phyloP scores from a whole-genome alignment of 2,329 filamentous ascomycete species.

The Calcarisporium arbuscula region DNA sequence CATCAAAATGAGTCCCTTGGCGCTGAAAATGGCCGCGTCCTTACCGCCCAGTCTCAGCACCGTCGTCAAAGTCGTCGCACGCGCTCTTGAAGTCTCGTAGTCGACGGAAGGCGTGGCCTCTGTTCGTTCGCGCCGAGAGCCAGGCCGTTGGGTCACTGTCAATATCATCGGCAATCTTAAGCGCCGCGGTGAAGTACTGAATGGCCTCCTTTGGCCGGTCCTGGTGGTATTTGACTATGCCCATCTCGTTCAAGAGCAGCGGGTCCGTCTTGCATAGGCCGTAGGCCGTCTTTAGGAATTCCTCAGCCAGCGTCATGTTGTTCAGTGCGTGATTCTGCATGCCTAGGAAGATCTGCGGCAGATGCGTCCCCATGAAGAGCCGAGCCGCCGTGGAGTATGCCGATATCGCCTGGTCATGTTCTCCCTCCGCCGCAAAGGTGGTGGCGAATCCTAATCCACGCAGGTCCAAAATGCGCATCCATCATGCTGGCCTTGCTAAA shows the following conservation, averaged over 20 bases:
- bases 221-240: constrained; percentile 92
- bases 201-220: constrained; percentile 70
- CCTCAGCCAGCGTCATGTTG: constrained; percentile 87
- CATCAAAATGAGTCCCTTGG: constrained; percentile 78
- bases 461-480: constrained; percentile 93
- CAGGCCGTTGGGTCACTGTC: constrained; percentile 77
- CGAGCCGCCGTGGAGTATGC: constrained; percentile 94
- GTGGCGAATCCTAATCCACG: constrained; percentile 99
- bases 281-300: constrained; percentile 89
- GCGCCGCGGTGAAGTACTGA: constrained; percentile 68
- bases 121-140: constrained; percentile 78
- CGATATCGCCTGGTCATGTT: constrained; percentile 96
- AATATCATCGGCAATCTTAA: constrained; percentile 72
- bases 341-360: constrained; percentile 90
- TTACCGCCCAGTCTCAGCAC: constrained; percentile 78
- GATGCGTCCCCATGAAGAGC: constrained; percentile 92
- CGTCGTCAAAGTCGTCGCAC: constrained; percentile 75
- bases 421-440: constrained; percentile 94
- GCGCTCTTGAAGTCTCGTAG: constrained; percentile 63
- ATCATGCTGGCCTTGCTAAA: constrained; percentile 97
- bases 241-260: constrained; percentile 88
- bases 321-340: constrained; percentile 98
- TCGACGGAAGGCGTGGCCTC: constrained; percentile 81
- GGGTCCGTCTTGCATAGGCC: constrained; percentile 78
- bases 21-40: constrained; percentile 69